A percentile compares a stretch with the other conserved stretches of the same genome.
Evolutionary conservation across 2,329 filamentous ascomycete species (phyloP).

Genomic region (Tolypocladium tropicale): DNA sequence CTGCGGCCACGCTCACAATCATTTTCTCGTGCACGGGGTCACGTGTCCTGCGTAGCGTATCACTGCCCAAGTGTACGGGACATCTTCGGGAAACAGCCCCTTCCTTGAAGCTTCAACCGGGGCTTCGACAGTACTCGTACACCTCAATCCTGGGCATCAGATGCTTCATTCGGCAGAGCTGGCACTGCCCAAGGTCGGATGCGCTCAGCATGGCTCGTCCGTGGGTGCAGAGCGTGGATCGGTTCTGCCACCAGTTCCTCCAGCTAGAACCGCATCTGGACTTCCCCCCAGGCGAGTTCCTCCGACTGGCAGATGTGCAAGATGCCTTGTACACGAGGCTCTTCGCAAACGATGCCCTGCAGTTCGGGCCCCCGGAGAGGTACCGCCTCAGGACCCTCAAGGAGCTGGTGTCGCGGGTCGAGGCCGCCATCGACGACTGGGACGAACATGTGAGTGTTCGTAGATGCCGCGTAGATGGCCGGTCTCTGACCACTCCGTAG

Average conservation of each 20-base stretch:
- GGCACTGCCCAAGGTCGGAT: not conserved
- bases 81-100: not conserved
- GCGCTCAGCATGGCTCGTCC: conserved; percentile 1
- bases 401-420: conserved; percentile 57
- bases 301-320: conserved; percentile 56
- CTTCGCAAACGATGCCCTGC: conserved; percentile 48
- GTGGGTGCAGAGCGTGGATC: conserved; percentile 20
- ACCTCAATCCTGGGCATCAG: not conserved
- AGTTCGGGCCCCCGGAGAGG: conserved; percentile 51
- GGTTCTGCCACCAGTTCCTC: conserved; percentile 66
- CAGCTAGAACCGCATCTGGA: conserved; percentile 59
- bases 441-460: conserved; percentile 68
- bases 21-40: not conserved
- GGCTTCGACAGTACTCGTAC: not conserved
- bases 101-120: not conserved
- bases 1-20: not conserved
- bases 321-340: conserved; percentile 53
- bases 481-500: conserved; percentile 36
- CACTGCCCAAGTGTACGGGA: not conserved
- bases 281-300: conserved; percentile 48
- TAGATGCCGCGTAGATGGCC: not conserved
- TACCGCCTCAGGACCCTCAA: conserved; percentile 70
- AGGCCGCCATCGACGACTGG: conserved; percentile 67
- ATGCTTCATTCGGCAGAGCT: not conserved
- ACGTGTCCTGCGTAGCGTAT: no score